A percentile compares a stretch with the other conserved stretches of the same genome.
Conservation (phyloP, 2,329 filamentous ascomycete species). For the Clathrospora elynae region DNA sequence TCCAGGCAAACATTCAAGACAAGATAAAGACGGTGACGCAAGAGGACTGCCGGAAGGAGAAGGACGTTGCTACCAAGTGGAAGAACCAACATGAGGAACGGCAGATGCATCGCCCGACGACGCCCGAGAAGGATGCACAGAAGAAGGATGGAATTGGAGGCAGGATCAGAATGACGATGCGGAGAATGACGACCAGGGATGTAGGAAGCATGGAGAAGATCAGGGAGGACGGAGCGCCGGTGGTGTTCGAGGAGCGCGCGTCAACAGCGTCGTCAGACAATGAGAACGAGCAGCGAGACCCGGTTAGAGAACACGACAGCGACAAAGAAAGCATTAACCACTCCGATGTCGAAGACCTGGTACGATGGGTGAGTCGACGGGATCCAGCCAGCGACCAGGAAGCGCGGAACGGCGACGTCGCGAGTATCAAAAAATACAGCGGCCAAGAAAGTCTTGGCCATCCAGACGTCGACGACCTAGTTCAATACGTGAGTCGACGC, state of each 20-base stretch:
- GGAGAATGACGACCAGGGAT: constrained; percentile 39
- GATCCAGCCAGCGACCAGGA: constrained; percentile 40
- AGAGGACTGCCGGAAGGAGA: constrained; percentile 27
- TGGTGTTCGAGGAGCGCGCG: constrained; percentile 25
- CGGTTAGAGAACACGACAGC: constrained; percentile 14
- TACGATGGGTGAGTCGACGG: constrained; percentile 42
- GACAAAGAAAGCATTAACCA: constrained; percentile 37
- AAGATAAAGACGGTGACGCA: constrained; percentile 27
- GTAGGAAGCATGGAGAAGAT: constrained; percentile 31
- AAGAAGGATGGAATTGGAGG: constrained; percentile 28
- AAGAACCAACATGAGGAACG: constrained; percentile 36
- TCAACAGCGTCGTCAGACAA: constrained; percentile 34
- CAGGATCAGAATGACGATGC: constrained; percentile 34
- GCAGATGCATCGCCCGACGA: constrained; percentile 34
- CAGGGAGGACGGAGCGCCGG: constrained; percentile 22
- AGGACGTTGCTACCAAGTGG: constrained; percentile 32
- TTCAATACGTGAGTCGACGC: constrained; percentile 33
- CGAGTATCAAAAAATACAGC: constrained; percentile 24
- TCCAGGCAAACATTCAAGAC: constrained; percentile 38
- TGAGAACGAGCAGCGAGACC: constrained; percentile 17
- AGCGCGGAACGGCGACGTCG: constrained; percentile 9
- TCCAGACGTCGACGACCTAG: constrained; percentile 42
- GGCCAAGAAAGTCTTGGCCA: constrained; percentile 37
- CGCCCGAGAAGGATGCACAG: constrained; percentile 25
- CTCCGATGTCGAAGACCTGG: constrained; percentile 41